These are phyloP conservation scores for Metrosideros polymorpha DNA, from an alignment of 441 rosid genomes.

Conservation along the genomic window DNA sequence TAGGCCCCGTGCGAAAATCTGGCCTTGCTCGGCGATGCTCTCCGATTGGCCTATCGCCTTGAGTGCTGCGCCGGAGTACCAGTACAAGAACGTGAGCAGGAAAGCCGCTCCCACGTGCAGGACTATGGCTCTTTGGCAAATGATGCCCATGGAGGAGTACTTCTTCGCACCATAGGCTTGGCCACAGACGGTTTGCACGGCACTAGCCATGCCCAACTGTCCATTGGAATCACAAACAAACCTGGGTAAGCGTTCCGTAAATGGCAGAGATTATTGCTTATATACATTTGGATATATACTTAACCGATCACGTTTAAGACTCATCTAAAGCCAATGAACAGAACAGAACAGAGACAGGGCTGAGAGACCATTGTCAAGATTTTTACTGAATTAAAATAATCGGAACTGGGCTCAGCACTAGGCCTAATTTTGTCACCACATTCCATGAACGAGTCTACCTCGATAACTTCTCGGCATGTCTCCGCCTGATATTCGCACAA, in stretches of 20 bases:
- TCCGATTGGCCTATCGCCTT: conserved; percentile 49
- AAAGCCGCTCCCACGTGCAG: conserved; percentile 70
- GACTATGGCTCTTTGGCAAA: conserved; percentile 77
- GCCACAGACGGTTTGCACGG: conserved; percentile 94
- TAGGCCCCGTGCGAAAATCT: conserved; percentile 66
- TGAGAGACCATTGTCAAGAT: neutral
- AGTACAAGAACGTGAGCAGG: conserved; percentile 61
- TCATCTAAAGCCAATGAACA: neutral
- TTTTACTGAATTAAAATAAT: neutral
- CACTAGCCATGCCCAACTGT: conserved; percentile 98
- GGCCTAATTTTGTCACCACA: neutral
- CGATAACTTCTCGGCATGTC: neutral
- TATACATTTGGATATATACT: neutral
- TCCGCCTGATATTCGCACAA: neutral
- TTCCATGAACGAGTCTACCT: neutral
- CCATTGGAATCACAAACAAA: neutral
- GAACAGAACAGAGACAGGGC: neutral
- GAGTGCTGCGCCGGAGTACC: conserved; percentile 61
- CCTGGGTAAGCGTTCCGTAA: neutral
- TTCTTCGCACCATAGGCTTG: conserved; percentile 89
- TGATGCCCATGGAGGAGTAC: conserved; percentile 71
- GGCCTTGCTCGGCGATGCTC: conserved; percentile 54
- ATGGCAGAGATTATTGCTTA: neutral
- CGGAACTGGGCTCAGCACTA: neutral
- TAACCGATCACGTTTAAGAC: neutral